Evolutionary conservation across 2,329 filamentous ascomycete genomes (phyloP), one percentile per base, ranked within the genome.

Genomic region (Rhinocladiella similis): DNA sequence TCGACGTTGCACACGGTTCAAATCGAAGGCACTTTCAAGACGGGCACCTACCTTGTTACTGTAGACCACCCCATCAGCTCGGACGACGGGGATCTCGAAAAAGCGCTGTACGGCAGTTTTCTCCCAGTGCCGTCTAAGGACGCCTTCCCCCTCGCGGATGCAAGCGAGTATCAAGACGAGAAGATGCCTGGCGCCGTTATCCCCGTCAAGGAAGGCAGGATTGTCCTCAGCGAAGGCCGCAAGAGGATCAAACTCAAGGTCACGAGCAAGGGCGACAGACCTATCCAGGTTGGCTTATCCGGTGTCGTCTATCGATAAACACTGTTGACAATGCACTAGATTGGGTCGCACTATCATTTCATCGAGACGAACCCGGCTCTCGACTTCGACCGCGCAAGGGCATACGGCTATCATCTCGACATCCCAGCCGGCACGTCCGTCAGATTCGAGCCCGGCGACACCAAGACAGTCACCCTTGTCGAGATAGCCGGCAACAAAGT

Each of bases 331-430:
- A 29, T 27, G 2, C 29, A 20, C 14, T 47, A 86, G 82, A 81
- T 90, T 57, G 93, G 93, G 29, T 96, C 91, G 29, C 93, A 97
- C 74, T 97, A 96, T 72, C 93, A 97, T 74, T 96, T 97, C 71
- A 85, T 96, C 68, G 93, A 97, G 77, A 88, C 86, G n/a, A 97
- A 97, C 73, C 90, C 91, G 0, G 84, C 90, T 71, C 81, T 97
- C 49, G 84, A 89, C 60, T 97, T 97, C 71, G 93, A 97, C 73
- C 89, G 93, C 22, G 77, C 84, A 48, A 84, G 84, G 63, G 84
- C 91, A 1, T 94, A 94, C 68, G 93, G 93, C 5, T 96, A 84
- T 74, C 83, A 91, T 10, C 81, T 97, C 13, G 92, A 97, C 68
- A 94, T 97, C 56, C 80, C 93, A 1, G 91, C 93, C 0, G 93